These are phyloP conservation scores for Saposhnikovia divaricata DNA, from an alignment of 129 eudicot genomes.

Conservation along the genomic window DNA sequence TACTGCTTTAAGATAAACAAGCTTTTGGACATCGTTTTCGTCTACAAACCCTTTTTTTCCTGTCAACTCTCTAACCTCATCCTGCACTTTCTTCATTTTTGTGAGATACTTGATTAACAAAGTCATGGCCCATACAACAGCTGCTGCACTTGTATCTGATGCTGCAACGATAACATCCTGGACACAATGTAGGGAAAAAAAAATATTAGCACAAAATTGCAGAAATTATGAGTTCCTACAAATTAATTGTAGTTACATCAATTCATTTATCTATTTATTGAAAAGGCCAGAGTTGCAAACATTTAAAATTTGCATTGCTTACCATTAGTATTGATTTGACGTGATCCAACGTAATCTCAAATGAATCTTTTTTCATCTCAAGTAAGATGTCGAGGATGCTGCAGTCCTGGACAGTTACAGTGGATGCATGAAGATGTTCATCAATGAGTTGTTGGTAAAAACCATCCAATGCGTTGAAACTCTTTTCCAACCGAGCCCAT, in stretches of 20 bases:
- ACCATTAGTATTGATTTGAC: neutral
- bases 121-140: slow-evolving; percentile 2
- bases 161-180: neutral
- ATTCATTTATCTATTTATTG: too few species aligned
- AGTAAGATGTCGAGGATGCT: neutral
- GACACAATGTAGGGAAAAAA: neutral
- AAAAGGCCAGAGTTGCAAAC: neutral
- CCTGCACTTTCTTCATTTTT: neutral
- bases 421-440: slow-evolving; percentile 1
- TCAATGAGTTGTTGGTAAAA: neutral
- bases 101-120: neutral
- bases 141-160: slow-evolving; percentile 6
- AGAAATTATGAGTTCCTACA: neutral
- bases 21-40: neutral
- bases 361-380: neutral
- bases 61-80: neutral
- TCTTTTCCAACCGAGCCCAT: neutral
- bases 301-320: neutral
- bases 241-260: neutral
- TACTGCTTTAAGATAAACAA: slow-evolving; percentile 1
- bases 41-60: neutral
- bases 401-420: neutral
- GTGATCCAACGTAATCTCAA: neutral
- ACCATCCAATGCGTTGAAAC: neutral
- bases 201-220: neutral